Evolutionary conservation across 1,284 basidiomycete genomes (phyloP).

Genomic region (Pseudozyma thailandica): DNA sequence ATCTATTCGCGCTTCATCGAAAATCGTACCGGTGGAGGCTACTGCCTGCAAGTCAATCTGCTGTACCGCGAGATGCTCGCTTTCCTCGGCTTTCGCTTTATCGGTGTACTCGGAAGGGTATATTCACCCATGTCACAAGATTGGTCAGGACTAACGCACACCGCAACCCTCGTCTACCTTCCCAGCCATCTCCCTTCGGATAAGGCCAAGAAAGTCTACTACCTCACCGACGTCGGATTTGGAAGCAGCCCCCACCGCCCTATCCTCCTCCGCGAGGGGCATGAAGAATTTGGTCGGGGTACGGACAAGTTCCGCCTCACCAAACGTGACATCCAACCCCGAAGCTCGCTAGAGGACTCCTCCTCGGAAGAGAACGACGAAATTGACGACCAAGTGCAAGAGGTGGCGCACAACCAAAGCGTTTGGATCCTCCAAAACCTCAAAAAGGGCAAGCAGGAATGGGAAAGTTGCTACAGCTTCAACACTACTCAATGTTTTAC

Average conservation of each 20-base stretch:
- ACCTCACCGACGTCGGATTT: constrained; percentile 39
- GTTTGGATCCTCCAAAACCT: constrained; percentile 32
- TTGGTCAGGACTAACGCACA: constrained; percentile 33
- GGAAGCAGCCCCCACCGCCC: constrained; percentile 31
- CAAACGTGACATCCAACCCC: constrained; percentile 6
- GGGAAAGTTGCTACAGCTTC: constrained; percentile 42
- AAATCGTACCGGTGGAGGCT: constrained; percentile 23
- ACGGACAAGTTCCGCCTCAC: constrained; percentile 17
- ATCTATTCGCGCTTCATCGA: constrained; percentile 24
- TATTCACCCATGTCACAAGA: neutral
- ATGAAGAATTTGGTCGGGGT: constrained; percentile 24
- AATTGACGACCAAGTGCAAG: neutral
- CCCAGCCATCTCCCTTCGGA: constrained; percentile 15
- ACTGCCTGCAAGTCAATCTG: constrained; percentile 45
- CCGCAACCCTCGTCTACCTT: constrained; percentile 30
- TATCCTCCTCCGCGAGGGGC: constrained; percentile 26
- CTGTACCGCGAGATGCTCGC: constrained; percentile 34
- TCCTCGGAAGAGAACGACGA: neutral
- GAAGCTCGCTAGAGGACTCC: constrained; percentile 10
- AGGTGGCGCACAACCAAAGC: neutral
- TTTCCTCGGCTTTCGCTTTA: constrained; percentile 16
- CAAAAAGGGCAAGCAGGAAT: constrained; percentile 6
- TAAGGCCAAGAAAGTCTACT: constrained; percentile 13
- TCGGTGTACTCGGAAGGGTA: constrained; percentile 34
- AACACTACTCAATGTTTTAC: constrained; percentile 14